A percentile compares a stretch with the other conserved stretches of the same genome.
phyloP scores from a whole-genome alignment of 1,284 basidiomycete species.

The Golubevia pallescens region DNA sequence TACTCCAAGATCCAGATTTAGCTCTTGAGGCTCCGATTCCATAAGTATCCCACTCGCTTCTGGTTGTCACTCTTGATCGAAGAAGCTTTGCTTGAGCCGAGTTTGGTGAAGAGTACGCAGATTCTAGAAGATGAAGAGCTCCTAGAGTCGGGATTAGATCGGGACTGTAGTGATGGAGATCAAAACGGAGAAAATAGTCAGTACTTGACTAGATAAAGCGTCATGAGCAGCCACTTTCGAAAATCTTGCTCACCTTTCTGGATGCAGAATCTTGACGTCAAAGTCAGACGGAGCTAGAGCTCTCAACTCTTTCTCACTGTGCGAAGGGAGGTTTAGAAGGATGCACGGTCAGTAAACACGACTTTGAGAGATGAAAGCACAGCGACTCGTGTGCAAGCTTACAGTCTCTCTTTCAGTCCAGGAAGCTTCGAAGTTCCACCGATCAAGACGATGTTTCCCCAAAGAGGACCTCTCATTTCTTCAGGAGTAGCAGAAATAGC shows the following conservation, averaged over 20 bases:
- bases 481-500: conserved; percentile 77
- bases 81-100: not conserved
- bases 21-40: not conserved
- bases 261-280: conserved; percentile 75
- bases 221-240: too few species aligned
- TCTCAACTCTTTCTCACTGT: conserved; percentile 72
- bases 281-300: conserved; percentile 79
- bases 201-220: too few species aligned
- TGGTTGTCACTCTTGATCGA: not conserved
- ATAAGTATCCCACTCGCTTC: not conserved
- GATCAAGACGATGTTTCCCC: conserved; percentile 87
- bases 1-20: not conserved
- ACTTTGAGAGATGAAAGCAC: not conserved
- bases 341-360: conserved; percentile 65
- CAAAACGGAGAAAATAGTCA: too few species aligned
- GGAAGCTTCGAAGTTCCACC: conserved; percentile 81
- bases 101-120: not conserved
- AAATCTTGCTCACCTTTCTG: conserved; percentile 78
- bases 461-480: conserved; percentile 86
- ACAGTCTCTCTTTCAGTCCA: conserved; percentile 78
- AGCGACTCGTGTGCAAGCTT: conserved; percentile 25
- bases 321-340: not conserved
- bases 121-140: not conserved
- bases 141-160: not conserved
- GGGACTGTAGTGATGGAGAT: not conserved